Conservation (phyloP, 768 basidiomycete genomes). For the Clitopilus hobsonii region DNA sequence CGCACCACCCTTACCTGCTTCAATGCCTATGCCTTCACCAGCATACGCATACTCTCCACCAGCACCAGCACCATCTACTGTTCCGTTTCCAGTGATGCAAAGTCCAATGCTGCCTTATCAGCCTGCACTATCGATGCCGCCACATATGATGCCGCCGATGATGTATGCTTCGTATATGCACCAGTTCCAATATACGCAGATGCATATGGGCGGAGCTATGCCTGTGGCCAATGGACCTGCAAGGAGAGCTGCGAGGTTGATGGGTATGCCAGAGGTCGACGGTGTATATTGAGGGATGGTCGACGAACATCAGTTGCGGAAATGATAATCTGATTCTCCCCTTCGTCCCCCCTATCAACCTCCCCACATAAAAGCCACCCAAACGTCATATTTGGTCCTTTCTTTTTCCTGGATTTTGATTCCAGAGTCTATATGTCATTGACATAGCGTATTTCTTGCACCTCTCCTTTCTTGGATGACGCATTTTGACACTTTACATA, state of each 20-base stretch:
- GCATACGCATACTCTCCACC: too few relatives aligned
- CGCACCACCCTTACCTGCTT: slow-evolving; percentile 5
- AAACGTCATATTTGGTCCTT: too few relatives aligned
- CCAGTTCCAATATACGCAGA: slow-evolving; percentile 15
- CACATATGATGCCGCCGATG: slow-evolving; percentile 12
- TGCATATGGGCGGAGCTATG: slow-evolving; percentile 12
- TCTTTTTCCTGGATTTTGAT: too few relatives aligned
- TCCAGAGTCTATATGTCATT: too few relatives aligned
- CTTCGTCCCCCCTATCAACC: too few relatives aligned
- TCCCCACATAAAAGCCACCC: too few relatives aligned
- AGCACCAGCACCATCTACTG: too few relatives aligned
- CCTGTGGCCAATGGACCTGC: slow-evolving; percentile 4
- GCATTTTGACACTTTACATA: not conserved
- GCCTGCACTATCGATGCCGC: not conserved
- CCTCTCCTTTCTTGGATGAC: not conserved
- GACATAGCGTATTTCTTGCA: too few relatives aligned
- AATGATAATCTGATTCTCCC: too few relatives aligned
- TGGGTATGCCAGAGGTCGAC: not conserved
- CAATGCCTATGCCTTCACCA: slow-evolving; percentile 9
- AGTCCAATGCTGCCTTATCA: slow-evolving; percentile 11
- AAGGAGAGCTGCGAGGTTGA: slow-evolving; percentile 2
- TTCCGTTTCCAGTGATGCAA: too few relatives aligned
- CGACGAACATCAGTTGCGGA: too few relatives aligned
- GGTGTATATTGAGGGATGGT: too few relatives aligned
- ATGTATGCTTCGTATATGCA: slow-evolving; percentile 19